Conservation (phyloP, 164 flowering plant species). For the Magnolia sinica region DNA sequence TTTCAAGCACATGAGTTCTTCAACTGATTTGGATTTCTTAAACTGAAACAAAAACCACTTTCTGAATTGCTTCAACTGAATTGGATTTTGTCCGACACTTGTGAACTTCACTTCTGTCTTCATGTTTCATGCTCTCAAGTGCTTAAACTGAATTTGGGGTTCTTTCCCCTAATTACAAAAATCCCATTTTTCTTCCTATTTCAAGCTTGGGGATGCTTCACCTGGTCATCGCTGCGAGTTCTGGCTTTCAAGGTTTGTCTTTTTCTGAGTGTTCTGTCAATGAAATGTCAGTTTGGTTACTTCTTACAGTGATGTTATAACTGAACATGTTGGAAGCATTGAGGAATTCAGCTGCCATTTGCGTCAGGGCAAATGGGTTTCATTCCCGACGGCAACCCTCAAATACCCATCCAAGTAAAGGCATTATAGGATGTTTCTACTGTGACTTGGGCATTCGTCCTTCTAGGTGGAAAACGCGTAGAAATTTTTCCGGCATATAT, state of each 20-base stretch:
- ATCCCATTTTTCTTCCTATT: not conserved
- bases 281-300: not conserved
- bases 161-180: not conserved
- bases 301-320: not conserved
- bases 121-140: not conserved
- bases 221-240: not conserved
- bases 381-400: not conserved
- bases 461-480: constrained; percentile 4
- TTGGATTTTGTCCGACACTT: not conserved
- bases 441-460: constrained; percentile 9
- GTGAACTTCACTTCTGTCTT: not conserved
- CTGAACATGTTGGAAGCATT: constrained; percentile 22
- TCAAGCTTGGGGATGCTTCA: not conserved
- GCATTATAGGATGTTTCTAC: not conserved
- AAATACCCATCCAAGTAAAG: constrained; percentile 3
- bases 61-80: not conserved
- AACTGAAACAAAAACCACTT: not conserved
- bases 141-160: not conserved
- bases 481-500: constrained; percentile 2
- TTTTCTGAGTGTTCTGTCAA: not conserved
- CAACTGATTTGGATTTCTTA: not conserved
- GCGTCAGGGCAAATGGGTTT: constrained; percentile 15
- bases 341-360: constrained; percentile 20
- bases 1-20: not conserved
- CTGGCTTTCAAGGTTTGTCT: not conserved